These are phyloP conservation scores for Penicillium atrosanguineum DNA, from an alignment of 495 filamentous ascomycete species.

Conservation along the genomic window DNA sequence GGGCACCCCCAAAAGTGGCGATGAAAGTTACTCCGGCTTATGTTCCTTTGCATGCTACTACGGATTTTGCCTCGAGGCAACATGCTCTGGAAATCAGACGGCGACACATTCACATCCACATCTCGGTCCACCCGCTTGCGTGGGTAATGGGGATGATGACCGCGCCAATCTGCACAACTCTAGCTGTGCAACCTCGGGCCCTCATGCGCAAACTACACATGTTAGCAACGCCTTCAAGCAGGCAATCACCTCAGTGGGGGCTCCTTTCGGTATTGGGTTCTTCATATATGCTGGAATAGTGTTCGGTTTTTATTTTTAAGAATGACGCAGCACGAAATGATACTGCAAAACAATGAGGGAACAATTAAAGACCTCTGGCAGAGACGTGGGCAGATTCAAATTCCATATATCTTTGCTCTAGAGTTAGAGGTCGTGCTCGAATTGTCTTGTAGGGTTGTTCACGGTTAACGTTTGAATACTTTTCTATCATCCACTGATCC, in stretches of 20 bases:
- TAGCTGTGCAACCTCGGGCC: too few relatives aligned
- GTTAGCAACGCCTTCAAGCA: neutral
- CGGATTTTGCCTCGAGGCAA: slow-evolving; percentile 8
- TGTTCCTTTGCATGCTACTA: slow-evolving; percentile 17
- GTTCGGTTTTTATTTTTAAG: neutral
- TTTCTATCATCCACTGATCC: too few relatives aligned
- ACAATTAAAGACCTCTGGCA: too few relatives aligned
- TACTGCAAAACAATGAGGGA: too few relatives aligned
- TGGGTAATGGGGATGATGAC: too few relatives aligned
- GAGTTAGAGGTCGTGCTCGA: too few relatives aligned
- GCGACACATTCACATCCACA: neutral
- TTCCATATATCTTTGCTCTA: too few relatives aligned
- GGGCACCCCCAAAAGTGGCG: slow-evolving; percentile 9
- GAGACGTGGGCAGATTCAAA: too few relatives aligned
- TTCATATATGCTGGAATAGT: neutral
- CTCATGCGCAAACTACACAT: neutral
- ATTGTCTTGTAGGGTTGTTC: too few relatives aligned
- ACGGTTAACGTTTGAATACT: too few relatives aligned
- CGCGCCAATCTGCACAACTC: too few relatives aligned
- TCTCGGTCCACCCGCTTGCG: neutral
- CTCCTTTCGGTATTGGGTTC: neutral
- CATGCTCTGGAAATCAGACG: neutral
- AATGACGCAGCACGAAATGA: too few relatives aligned
- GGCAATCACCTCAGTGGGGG: neutral
- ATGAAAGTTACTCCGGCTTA: slow-evolving; percentile 8